Base-by-base conservation (phyloP, 2,329 filamentous ascomycete genomes). In the Colletotrichum incanum region DNA sequence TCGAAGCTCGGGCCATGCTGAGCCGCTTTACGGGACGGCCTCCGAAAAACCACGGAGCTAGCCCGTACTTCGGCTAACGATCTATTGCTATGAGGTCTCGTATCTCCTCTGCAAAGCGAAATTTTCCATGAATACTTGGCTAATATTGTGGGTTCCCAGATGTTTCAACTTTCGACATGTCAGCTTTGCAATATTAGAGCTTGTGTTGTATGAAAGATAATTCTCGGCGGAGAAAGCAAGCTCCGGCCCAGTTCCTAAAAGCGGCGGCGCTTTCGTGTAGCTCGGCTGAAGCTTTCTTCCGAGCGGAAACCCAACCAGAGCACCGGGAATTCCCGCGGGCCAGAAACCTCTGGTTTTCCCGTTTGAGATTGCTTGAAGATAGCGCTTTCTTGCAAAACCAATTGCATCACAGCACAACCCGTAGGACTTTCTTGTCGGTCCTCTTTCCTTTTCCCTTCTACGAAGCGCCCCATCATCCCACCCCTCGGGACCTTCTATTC, bases 351-450 rank as follows among this genome's bases (percentile, higher is more conserved):
- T 71, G 67, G 71, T 67, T 73, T 71, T 71, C 62, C 63, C 41
- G 55, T 66, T 72, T 47, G 70, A 72, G 70, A 71, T 67, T 71
- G 50, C 50, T 62, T 60, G 65, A 26, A 50, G 67, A 71, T 71
- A 67, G 58, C 61, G 67, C 67, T 71, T 67, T 73, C 64, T 28
- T 52, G 62, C 61, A 71, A 56, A 73, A 34, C 62, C 71, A 62
- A 72, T 73, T 67, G 70, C 70, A 72, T 72, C 70, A 72, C 70
- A 72, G 56, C 60, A 63, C 60, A 72, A 69, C 60, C 45, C n/a
- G 11, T 8, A 61, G 65, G 55, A 56, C 60, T 61, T 60, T 39
- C 23, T 55, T 18, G 28, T 72, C 50, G 26, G 61, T 73, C 73
- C 67, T 68, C 64, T 70, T 65, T 71, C 67, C 73, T 66, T 68